These are phyloP conservation scores for Phytophthora hybrid DNA, from an alignment of 352 stramenopile genomes.

Conservation along the genomic window DNA sequence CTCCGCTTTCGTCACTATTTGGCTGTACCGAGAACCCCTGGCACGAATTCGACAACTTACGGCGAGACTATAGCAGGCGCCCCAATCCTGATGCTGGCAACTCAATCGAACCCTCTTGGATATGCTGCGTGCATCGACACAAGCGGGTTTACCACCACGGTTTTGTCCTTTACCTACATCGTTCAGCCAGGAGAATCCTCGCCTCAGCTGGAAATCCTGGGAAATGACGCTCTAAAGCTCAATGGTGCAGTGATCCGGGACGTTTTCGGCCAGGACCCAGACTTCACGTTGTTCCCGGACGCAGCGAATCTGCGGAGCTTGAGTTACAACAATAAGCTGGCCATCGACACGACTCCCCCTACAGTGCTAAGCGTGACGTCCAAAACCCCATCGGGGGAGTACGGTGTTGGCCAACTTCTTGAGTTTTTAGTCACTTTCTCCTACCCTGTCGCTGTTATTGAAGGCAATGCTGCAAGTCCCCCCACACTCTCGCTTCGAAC, in stretches of 20 bases:
- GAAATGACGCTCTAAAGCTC: slow-evolving; percentile 47
- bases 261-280: slow-evolving; percentile 46
- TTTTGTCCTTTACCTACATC: slow-evolving; percentile 63
- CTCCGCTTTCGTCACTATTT: slow-evolving; percentile 61
- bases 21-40: slow-evolving; percentile 30
- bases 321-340: slow-evolving; percentile 67
- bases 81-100: slow-evolving; percentile 57
- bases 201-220: slow-evolving; percentile 51
- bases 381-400: slow-evolving; percentile 57
- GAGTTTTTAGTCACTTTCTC: slow-evolving; percentile 64
- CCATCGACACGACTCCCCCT: slow-evolving; percentile 61
- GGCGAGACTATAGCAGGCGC: slow-evolving; percentile 51
- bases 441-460: slow-evolving; percentile 48
- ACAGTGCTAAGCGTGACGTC: slow-evolving; percentile 53
- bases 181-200: slow-evolving; percentile 49
- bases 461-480: slow-evolving; percentile 14
- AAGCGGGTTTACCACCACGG: slow-evolving; percentile 51
- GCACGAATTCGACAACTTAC: slow-evolving; percentile 24
- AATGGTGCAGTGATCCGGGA: slow-evolving; percentile 62
- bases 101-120: slow-evolving; percentile 41
- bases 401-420: slow-evolving; percentile 67
- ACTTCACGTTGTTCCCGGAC: slow-evolving; percentile 64
- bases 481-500: slow-evolving; percentile 54
- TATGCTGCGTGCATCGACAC: slow-evolving; percentile 62
- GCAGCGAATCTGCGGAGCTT: slow-evolving; percentile 52